Evolutionary conservation across 208 protist genomes (phyloP).

Genomic region (Giardia muris): DNA sequence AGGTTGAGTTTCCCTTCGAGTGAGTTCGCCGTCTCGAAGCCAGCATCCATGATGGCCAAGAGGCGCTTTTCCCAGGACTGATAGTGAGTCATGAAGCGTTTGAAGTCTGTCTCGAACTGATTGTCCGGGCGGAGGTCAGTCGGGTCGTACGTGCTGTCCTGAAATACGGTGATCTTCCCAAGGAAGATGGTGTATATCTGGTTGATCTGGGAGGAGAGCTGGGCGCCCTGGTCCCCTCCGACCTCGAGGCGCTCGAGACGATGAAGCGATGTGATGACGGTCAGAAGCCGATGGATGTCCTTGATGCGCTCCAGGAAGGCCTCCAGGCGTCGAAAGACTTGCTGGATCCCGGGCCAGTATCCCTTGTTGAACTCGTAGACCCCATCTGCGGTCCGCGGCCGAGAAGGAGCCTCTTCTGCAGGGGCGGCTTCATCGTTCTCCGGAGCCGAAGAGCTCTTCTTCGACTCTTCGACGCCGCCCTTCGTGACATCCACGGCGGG

Average conservation of each 20-base stretch:
- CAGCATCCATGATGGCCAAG: not conserved
- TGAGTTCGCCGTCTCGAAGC: not conserved
- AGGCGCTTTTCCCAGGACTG: constrained; percentile 18
- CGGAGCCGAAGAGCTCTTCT: not conserved
- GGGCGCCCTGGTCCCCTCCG: constrained; percentile 7
- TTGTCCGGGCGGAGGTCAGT: not conserved
- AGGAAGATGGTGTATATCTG: constrained; percentile 16
- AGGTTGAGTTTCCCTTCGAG: not conserved
- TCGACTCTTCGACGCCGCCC: not conserved
- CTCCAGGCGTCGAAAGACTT: constrained; percentile 20
- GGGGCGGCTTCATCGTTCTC: not conserved
- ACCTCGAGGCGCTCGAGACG: constrained; percentile 29
- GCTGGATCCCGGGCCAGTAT: not conserved
- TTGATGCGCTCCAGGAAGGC: constrained; percentile 27
- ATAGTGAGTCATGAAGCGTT: constrained; percentile 1
- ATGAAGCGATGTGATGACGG: not conserved
- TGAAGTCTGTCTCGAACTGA: not conserved
- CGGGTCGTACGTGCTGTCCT: constrained; percentile 19
- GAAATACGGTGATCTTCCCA: not conserved
- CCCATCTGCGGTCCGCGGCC: not conserved
- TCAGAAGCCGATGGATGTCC: constrained; percentile 22
- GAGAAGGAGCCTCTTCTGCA: not conserved
- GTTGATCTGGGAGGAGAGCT: not conserved
- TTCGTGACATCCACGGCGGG: not conserved
- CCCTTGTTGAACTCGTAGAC: not conserved